Evolutionary conservation across 2,329 filamentous ascomycete genomes (phyloP), one percentile per base, ranked within the genome.

Genomic region (Chaetomiaceae sp.): DNA sequence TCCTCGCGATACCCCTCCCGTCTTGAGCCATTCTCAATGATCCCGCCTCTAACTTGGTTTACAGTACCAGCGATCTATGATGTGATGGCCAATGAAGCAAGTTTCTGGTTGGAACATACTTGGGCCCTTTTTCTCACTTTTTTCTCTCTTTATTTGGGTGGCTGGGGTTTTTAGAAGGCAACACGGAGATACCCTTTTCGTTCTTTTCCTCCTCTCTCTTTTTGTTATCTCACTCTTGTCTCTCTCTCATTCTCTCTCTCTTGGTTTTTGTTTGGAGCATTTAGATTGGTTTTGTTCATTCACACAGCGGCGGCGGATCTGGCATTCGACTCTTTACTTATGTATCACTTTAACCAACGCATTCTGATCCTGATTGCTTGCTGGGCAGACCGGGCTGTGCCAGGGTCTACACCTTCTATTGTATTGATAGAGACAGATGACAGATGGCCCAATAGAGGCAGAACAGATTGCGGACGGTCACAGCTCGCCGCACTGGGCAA

Each of bases 401-500:
- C 25, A 10, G 10, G 25, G 25, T 27, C 25, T n/a, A n/a, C n/a
- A n/a, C n/a, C n/a, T n/a, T n/a, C n/a, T n/a, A n/a, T n/a, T n/a
- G n/a, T n/a, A n/a, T n/a, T n/a, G n/a, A n/a, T n/a, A n/a, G n/a
- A n/a, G n/a, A n/a, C n/a, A n/a, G n/a, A n/a, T n/a, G n/a, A n/a
- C n/a, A n/a, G n/a, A n/a, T n/a, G n/a, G n/a, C n/a, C n/a, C n/a
- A n/a, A n/a, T n/a, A n/a, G n/a, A n/a, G n/a, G n/a, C n/a, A n/a
- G n/a, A n/a, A n/a, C n/a, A n/a, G n/a, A n/a, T n/a, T n/a, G n/a
- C n/a, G n/a, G n/a, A n/a, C n/a, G 3, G 6, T 45, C 63, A 97
- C 90, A 97, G 95, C 77, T 97, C 90, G 25, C 93, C 93, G 64
- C 92, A 96, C 73, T 95, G 85, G 9, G 83, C 76, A 63, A 99